Percentiles rank a stretch among this genome's conserved stretches.
These are phyloP conservation scores for Penicillium sp. DNA, from an alignment of 2,329 filamentous ascomycete species.

Conservation along the genomic window DNA sequence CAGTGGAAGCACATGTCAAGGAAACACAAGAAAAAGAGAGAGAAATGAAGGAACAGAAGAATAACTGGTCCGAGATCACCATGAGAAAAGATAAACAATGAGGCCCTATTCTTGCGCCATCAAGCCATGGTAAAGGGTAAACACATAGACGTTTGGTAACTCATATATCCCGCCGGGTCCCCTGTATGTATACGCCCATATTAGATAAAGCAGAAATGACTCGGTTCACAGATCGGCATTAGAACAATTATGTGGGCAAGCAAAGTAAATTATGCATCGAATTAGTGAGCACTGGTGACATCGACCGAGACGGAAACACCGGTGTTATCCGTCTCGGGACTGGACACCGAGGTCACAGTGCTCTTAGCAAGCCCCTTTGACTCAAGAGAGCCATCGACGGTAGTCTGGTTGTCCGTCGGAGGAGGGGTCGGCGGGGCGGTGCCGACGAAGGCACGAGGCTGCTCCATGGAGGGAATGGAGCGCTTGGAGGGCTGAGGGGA, in stretches of 20 bases:
- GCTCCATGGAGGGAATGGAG: constrained; percentile 34
- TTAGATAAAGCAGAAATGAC: constrained; percentile 31
- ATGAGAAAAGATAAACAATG: constrained; percentile 13
- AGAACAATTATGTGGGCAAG: constrained; percentile 26
- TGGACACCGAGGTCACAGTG: constrained; percentile 34
- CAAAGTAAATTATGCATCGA: constrained; percentile 26
- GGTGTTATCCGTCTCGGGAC: constrained; percentile 29
- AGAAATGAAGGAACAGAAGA: constrained; percentile 9
- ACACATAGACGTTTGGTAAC: constrained; percentile 26
- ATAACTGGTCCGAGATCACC: constrained; percentile 7
- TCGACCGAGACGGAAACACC: constrained; percentile 28
- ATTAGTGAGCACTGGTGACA: constrained; percentile 27
- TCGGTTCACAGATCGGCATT: constrained; percentile 21
- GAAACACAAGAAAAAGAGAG: constrained; percentile 13
- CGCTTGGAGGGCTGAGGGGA: constrained; percentile 39
- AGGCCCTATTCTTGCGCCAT: constrained; percentile 34
- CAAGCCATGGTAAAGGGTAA: constrained; percentile 31
- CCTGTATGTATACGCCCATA: constrained; percentile 41
- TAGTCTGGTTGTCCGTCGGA: constrained; percentile 68
- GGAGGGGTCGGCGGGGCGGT: constrained; percentile 65
- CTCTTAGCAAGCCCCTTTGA: constrained; percentile 36
- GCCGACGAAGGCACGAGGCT: constrained; percentile 50
- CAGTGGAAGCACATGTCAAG: constrained; percentile 13
- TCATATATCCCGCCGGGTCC: constrained; percentile 33
- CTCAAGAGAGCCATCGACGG: constrained; percentile 47